Evolutionary conservation across 805 yeast species (phyloP), one percentile per base, ranked within the genome.

Genomic region (Metschnikowia noctiluminum): DNA sequence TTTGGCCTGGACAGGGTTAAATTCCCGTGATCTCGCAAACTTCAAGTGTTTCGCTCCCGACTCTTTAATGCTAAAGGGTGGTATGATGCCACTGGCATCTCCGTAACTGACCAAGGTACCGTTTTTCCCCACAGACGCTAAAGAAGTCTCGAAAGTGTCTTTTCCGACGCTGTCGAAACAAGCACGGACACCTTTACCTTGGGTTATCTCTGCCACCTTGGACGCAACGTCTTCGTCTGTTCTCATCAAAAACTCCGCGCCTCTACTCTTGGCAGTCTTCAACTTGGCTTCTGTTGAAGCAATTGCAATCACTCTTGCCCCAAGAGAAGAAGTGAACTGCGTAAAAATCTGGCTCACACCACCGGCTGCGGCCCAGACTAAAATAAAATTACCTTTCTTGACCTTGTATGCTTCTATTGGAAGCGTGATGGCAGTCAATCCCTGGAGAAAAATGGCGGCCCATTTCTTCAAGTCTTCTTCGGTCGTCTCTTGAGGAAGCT

Each of bases 311-410:
- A 83, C 90, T 54, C 80, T 82, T 5, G 89, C 97, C 16, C 96
- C 96, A 42, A 70, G 73, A 27, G 66, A 60, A 28, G 74, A 64
- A 43, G 85, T 66, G 66, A 90, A 69, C 64, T 90, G 96, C 43
- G 76, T 72, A 45, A 89, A 69, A 14, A 88, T 56, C 45, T 80
- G 75, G 6, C 97, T 97, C 44, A 88, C 92, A 47, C 97, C 97
- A 39, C 97, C 97, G 4, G 97, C 97, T 7, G 96, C 96, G 3
- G 97, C 97, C 71, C 89, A 89, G 26, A 89, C 83, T 41, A 91
- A 73, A 39, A 86, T 78, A 56, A 68, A 77, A 50, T 92, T 97
- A 45, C 82, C 91, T 62, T 77, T 71, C 57, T 87, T 63, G 35
- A 87, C 86, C 1, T 73, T 60, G 61, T 87, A 81, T 1, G 94